phyloP scores from a whole-genome alignment of 2,329 filamentous ascomycete genomes.

The Cercospora sp. region DNA sequence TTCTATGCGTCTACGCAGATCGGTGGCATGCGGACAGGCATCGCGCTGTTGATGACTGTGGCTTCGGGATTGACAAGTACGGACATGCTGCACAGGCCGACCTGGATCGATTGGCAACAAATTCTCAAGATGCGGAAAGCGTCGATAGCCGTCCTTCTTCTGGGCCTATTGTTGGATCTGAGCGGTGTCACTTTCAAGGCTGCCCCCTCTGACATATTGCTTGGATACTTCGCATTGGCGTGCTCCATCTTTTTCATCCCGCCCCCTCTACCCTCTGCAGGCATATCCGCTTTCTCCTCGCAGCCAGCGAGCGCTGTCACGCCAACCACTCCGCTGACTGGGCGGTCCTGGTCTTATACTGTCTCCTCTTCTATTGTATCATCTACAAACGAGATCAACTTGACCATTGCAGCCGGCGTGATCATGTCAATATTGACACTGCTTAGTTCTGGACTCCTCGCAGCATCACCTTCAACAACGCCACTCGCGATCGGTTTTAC shows the following conservation, averaged over 20 bases:
- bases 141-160: conserved; percentile 40
- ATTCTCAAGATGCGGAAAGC: conserved; percentile 41
- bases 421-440: conserved; percentile 42
- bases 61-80: conserved; percentile 47
- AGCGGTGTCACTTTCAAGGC: conserved; percentile 35
- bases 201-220: conserved; percentile 36
- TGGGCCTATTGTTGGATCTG: conserved; percentile 40
- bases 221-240: conserved; percentile 52
- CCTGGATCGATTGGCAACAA: conserved; percentile 34
- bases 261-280: conserved; percentile 47
- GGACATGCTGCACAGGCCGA: conserved; percentile 21
- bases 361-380: conserved; percentile 38
- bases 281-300: conserved; percentile 5
- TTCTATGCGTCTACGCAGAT: conserved; percentile 58
- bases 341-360: conserved; percentile 21
- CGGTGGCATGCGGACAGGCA: conserved; percentile 55
- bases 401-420: conserved; percentile 46
- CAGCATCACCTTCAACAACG: conserved; percentile 38
- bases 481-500: conserved; percentile 42
- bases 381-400: conserved; percentile 43
- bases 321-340: conserved; percentile 22
- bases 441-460: conserved; percentile 38
- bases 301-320: conserved; percentile 8
- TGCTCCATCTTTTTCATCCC: conserved; percentile 48
- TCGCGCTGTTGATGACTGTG: conserved; percentile 51